A percentile compares a stretch with the other conserved stretches of the same genome.
Conservation (phyloP, 805 yeast species). For the Cyberlindnera lachancei region DNA sequence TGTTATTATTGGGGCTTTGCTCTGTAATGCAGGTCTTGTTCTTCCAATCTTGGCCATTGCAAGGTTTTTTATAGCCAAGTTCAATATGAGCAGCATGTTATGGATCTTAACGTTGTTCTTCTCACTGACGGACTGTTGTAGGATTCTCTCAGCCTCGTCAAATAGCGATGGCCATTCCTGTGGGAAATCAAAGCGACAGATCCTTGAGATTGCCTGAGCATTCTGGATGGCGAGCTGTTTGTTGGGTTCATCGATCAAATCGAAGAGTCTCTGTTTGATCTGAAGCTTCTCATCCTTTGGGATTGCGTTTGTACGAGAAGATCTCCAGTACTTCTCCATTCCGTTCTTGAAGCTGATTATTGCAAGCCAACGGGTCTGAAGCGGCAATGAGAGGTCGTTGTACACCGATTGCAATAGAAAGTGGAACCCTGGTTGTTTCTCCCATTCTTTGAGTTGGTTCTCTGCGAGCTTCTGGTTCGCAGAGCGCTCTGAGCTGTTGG, state of each 20-base stretch:
- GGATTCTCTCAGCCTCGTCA: slow-evolving; percentile 44
- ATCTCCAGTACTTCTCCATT: slow-evolving; percentile 77
- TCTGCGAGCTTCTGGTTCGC: slow-evolving; percentile 59
- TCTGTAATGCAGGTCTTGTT: slow-evolving; percentile 69
- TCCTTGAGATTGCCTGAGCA: slow-evolving; percentile 73
- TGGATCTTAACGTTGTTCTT: slow-evolving; percentile 46
- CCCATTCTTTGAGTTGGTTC: slow-evolving; percentile 63
- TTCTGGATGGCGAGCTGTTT: slow-evolving; percentile 73
- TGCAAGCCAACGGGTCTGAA: slow-evolving; percentile 79
- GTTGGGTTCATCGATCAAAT: slow-evolving; percentile 59
- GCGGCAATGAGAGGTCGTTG: slow-evolving; percentile 46
- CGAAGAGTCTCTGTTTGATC: slow-evolving; percentile 53
- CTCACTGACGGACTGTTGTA: slow-evolving; percentile 37
- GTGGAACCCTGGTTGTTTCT: slow-evolving; percentile 51
- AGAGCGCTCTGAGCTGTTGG: slow-evolving; percentile 44
- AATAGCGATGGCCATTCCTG: slow-evolving; percentile 77
- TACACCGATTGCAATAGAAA: slow-evolving; percentile 53
- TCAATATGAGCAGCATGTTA: slow-evolving; percentile 58
- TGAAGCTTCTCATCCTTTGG: slow-evolving; percentile 60
- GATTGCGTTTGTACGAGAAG: slow-evolving; percentile 48
- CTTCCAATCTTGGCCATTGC: slow-evolving; percentile 78
- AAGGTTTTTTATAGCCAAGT: slow-evolving; percentile 70
- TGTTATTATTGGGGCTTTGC: slow-evolving; percentile 56
- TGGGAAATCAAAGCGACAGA: slow-evolving; percentile 83
- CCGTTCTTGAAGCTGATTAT: slow-evolving; percentile 86